Base-by-base conservation (phyloP, 495 filamentous ascomycete genomes). In the Hypoxylon lienhwacheense region DNA sequence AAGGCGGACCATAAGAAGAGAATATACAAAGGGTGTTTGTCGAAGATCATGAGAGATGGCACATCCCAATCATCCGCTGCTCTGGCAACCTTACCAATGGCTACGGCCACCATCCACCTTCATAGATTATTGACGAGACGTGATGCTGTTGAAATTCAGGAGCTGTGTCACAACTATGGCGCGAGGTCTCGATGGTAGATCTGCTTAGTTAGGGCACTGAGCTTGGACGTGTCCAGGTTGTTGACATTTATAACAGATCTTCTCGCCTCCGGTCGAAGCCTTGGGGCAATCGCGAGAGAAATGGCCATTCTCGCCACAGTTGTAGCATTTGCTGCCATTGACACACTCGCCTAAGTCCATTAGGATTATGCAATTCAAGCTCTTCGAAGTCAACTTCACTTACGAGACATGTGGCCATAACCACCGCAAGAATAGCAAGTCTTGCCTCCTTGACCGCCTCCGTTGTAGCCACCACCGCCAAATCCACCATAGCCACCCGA, bases 221-320 rank as follows among this genome's bases (percentile, higher is more conserved):
- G 90, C 81, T 82, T 97, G 93, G 66, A 97, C 84, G 77, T 98
- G 93, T 64, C 93, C 93, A 50, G 91, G 85, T 77, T 96, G 89
- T 82, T 96, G 95, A 89, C 93, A 97, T 76, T 92, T 93, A 80
- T 98, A 98, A 85, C 93, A 98, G 66, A 92, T 90, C 64, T 95
- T 90, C 81, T 97, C 93, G 66, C 83, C 83, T 35, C 66, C 68
- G 53, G 82, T 81, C 39, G 86, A 84, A 73, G 96, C 92, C 60
- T 90, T 88, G 46, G 90, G 88, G 81, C 93, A 98, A 68, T 98
- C 93, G 47, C 93, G 88, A 53, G 88, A 91, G 61, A 97, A 81
- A 73, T 97, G 93, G 54, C 93, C 93, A 42, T 90, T 85, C 73
- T 95, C 88, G 52, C 93, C 93, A 68, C 93, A 98, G 83, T 97